Percentiles rank a stretch among this genome's conserved stretches.
These are phyloP conservation scores for Yamadazyma triangularis DNA, from an alignment of 1,139 yeast species.

Conservation along the genomic window DNA sequence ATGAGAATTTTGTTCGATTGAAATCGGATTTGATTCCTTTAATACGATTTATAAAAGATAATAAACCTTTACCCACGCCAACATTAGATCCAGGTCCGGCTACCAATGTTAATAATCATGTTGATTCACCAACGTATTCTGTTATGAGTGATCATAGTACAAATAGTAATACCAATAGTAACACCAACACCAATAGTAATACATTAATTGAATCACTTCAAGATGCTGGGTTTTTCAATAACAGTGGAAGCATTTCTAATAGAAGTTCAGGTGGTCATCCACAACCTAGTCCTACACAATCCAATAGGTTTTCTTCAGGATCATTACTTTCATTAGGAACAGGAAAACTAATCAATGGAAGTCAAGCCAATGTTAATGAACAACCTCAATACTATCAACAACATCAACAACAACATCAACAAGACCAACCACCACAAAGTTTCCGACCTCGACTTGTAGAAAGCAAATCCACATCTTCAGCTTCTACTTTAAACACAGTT, in stretches of 20 bases:
- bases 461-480: conserved; percentile 22
- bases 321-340: conserved; percentile 39
- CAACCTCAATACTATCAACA: background rate
- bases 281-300: conserved; percentile 36
- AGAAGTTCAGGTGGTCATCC: conserved; percentile 11
- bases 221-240: conserved; percentile 6
- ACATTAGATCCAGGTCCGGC: conserved; percentile 38
- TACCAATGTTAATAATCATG: conserved; percentile 18
- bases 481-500: conserved; percentile 12
- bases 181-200: conserved; percentile 10
- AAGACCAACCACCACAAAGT: background rate
- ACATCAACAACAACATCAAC: background rate
- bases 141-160: conserved; percentile 16
- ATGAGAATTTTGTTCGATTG: conserved; percentile 46
- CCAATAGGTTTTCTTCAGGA: conserved; percentile 38
- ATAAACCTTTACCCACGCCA: conserved; percentile 57
- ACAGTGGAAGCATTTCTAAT: conserved; percentile 5
- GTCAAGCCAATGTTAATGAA: too few species aligned
- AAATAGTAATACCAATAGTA: conserved; percentile 12
- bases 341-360: conserved; percentile 34
- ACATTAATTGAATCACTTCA: conserved; percentile 12
- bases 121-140: conserved; percentile 33
- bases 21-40: conserved; percentile 53
- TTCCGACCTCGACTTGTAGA: conserved; percentile 30
- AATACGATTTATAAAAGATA: conserved; percentile 46